A percentile compares a stretch with the other conserved stretches of the same genome.
Evolutionary conservation across 352 stramenopile species (phyloP).

Genomic region (Sclerospora graminicola): DNA sequence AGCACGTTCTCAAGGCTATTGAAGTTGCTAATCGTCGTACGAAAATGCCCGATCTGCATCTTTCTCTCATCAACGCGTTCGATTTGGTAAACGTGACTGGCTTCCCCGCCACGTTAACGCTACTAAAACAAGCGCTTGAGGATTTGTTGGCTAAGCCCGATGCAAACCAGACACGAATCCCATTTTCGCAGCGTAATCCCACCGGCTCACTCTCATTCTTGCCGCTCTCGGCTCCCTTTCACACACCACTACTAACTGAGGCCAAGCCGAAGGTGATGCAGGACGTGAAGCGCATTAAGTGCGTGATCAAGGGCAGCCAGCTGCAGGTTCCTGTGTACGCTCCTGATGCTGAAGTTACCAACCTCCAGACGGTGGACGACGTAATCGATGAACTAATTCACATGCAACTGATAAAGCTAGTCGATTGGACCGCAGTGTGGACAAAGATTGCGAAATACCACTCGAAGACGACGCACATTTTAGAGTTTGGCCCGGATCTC

Average conservation of each 20-base stretch:
- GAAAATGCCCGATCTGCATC: conserved; percentile 40
- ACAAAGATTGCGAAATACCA: conserved; percentile 24
- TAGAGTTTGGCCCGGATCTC: conserved; percentile 64
- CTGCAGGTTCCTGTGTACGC: conserved; percentile 61
- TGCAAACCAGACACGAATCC: conserved; percentile 60
- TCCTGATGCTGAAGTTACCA: conserved; percentile 35
- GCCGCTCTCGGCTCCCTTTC: conserved; percentile 62
- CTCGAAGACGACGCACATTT: conserved; percentile 43
- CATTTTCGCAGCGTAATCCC: conserved; percentile 76
- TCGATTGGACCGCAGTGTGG: conserved; percentile 55
- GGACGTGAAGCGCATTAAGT: conserved; percentile 38
- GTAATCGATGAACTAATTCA: conserved; percentile 38
- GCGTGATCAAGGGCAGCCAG: conserved; percentile 29
- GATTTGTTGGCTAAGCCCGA: conserved; percentile 36
- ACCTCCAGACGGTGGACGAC: conserved; percentile 43
- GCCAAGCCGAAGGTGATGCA: conserved; percentile 35
- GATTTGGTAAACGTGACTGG: conserved; percentile 63
- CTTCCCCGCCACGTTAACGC: conserved; percentile 35
- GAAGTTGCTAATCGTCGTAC: conserved; percentile 33
- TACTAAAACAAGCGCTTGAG: conserved; percentile 44
- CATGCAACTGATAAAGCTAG: conserved; percentile 53
- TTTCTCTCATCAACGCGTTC: conserved; percentile 63
- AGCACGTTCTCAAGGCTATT: conserved; percentile 44
- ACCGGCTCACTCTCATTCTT: conserved; percentile 47
- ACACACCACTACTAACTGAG: conserved; percentile 39